phyloP scores from a whole-genome alignment of 2,329 filamentous ascomycete species.

The Nannizziopsis arthrosporioides region DNA sequence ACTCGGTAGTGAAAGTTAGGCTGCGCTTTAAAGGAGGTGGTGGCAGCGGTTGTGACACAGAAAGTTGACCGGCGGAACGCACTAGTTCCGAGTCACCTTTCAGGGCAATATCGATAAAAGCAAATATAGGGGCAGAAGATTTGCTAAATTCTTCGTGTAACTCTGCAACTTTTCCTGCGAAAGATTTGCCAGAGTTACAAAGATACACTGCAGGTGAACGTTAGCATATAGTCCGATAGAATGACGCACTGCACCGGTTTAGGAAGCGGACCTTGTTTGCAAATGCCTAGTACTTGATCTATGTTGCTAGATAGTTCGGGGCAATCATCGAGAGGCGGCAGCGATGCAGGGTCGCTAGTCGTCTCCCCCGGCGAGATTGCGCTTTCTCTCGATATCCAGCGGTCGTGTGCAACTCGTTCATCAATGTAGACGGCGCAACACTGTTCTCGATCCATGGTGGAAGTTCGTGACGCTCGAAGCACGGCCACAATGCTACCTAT shows the following conservation, averaged over 20 bases:
- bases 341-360: constrained; percentile 20
- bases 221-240: not conserved
- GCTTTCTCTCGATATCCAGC: constrained; percentile 32
- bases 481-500: not conserved
- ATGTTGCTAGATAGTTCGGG: constrained; percentile 39
- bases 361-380: constrained; percentile 19
- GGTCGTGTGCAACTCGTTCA: constrained; percentile 34
- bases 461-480: not conserved
- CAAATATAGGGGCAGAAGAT: constrained; percentile 40
- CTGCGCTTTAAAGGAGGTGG: constrained; percentile 23
- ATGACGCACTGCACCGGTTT: too few species aligned
- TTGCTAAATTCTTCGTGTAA: constrained; percentile 36
- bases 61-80: constrained; percentile 2
- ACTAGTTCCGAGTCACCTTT: constrained; percentile 26
- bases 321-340: constrained; percentile 30
- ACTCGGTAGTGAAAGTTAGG: constrained; percentile 35
- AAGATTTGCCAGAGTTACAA: constrained; percentile 42
- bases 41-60: constrained; percentile 13
- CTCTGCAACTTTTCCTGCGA: constrained; percentile 42
- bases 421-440: constrained; percentile 38
- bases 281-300: constrained; percentile 39
- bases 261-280: constrained; percentile 40
- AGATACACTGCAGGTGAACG: constrained; percentile 38
- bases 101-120: constrained; percentile 43
- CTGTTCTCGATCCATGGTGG: constrained; percentile 32